Evolutionary conservation across 352 stramenopile species (phyloP).

Genomic region (Globisporangium nagaii): DNA sequence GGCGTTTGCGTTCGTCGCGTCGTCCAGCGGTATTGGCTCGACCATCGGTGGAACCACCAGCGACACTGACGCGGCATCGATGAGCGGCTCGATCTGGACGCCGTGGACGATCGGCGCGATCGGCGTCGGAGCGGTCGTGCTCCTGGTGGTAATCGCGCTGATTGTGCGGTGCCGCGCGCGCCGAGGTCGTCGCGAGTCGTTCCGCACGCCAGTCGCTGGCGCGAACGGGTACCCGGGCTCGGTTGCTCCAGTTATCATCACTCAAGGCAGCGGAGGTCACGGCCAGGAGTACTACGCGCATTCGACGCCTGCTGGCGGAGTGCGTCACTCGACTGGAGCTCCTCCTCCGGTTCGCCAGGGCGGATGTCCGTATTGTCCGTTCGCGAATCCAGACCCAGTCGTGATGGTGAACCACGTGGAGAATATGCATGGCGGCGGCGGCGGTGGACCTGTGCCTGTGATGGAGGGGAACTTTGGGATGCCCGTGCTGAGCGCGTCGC

Average conservation of each 20-base stretch:
- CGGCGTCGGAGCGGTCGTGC: slow-evolving; percentile 33
- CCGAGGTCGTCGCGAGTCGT: slow-evolving; percentile 12
- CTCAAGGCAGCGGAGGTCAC: not conserved
- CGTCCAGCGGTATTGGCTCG: slow-evolving; percentile 66
- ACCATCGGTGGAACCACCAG: slow-evolving; percentile 18
- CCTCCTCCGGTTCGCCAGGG: not conserved
- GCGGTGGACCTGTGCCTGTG: slow-evolving; percentile 5
- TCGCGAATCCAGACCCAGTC: slow-evolving; percentile 36
- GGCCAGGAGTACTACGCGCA: slow-evolving; percentile 13
- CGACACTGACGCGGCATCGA: not conserved
- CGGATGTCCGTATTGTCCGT: slow-evolving; percentile 63
- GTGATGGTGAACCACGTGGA: slow-evolving; percentile 70
- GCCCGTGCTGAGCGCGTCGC: slow-evolving; percentile 7
- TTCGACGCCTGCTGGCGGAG: slow-evolving; percentile 11
- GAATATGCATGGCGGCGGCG: slow-evolving; percentile 21
- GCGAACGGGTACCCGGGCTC: slow-evolving; percentile 7
- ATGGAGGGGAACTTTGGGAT: slow-evolving; percentile 13
- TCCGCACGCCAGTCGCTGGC: not conserved
- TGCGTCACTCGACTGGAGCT: slow-evolving; percentile 1
- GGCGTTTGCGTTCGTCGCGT: slow-evolving; percentile 74
- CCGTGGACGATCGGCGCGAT: slow-evolving; percentile 50
- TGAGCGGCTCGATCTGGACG: slow-evolving; percentile 39
- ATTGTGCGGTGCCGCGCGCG: slow-evolving; percentile 28
- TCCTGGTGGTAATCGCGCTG: slow-evolving; percentile 39
- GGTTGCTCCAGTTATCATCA: not conserved